Percentiles rank a stretch among this genome's conserved stretches.
Conservation (phyloP, 1,284 basidiomycete genomes). For the Ganoderma sp. region DNA sequence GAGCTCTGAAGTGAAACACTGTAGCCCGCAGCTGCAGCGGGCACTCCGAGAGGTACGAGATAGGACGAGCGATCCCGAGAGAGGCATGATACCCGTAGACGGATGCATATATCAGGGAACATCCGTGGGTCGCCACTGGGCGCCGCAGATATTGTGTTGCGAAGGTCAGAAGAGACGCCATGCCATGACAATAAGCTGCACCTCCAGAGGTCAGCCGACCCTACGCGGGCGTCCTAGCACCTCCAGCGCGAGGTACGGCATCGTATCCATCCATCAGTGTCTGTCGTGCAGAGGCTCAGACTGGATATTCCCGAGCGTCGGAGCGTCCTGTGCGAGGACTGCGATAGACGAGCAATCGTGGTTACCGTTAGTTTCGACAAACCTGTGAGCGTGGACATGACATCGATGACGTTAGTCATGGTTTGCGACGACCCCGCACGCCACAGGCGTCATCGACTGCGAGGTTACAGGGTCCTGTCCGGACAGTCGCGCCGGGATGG, state of each 20-base stretch:
- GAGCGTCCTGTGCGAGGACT: background rate
- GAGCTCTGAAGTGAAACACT: no score
- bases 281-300: background rate
- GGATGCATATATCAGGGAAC: background rate
- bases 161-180: constrained; percentile 7
- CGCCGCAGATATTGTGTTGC: background rate
- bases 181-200: constrained; percentile 1
- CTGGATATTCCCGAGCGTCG: background rate
- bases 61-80: background rate
- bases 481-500: background rate
- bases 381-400: background rate
- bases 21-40: background rate
- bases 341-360: background rate
- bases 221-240: background rate
- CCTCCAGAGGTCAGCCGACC: constrained; percentile 6
- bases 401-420: background rate
- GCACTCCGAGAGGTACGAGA: constrained; percentile 1
- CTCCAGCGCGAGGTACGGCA: background rate
- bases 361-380: background rate
- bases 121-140: background rate
- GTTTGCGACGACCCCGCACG: background rate
- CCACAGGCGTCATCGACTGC: constrained; percentile 3
- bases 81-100: background rate
- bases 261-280: constrained; percentile 8
- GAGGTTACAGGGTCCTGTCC: background rate